Base-by-base conservation (phyloP, 2,329 filamentous ascomycete species). In the Xylariaceae sp. region DNA sequence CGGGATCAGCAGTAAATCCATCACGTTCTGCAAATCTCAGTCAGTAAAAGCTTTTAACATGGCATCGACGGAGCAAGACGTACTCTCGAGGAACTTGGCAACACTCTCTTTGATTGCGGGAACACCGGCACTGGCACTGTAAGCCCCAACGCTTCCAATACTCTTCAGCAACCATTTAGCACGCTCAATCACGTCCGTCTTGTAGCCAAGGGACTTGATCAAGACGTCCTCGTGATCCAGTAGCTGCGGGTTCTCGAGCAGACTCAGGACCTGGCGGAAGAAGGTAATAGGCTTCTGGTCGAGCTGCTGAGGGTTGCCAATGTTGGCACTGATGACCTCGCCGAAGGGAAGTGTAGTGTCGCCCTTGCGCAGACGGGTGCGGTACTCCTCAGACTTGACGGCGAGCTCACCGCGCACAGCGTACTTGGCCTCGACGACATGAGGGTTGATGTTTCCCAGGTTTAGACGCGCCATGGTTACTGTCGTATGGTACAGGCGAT, bases 251-350 rank as follows among this genome's bases (percentile, higher is more conserved):
- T 97, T 90, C 74, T 98, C 93, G 44, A 97, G 69, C 48, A 98
- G 67, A 68, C 89, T 95, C 59, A 93, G 78, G 19, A 98, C 93
- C 71, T 98, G 91, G 55, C 93, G 84, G 81, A 98, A 96, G 76
- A 96, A 98, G 54, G 93, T 98, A 59, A 98, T 91, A 59, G 93
- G 93, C 76, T 97, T 94, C 77, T 98, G 93, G 70, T 96, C 93
- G 49, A 98, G 81, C 71, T 98, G 93, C 69, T 98, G 93, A 3
- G 93, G 93, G 73, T 98, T 98, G 62, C 93, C 93, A 61, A 98
- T 98, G 72, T 98, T 98, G 68, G 93, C 93, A 49, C 87, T 90
- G 70, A 98, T 91, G 66, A 98, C 84, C 45, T 89, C 78, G 57
- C 87, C 76, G 67, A 98, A 98, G 37, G 93, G 91, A 38, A 97